Evolutionary conservation across 805 yeast species (phyloP), one percentile per base, ranked within the genome.

Genomic region (Wickerhamiella sorbophila): DNA sequence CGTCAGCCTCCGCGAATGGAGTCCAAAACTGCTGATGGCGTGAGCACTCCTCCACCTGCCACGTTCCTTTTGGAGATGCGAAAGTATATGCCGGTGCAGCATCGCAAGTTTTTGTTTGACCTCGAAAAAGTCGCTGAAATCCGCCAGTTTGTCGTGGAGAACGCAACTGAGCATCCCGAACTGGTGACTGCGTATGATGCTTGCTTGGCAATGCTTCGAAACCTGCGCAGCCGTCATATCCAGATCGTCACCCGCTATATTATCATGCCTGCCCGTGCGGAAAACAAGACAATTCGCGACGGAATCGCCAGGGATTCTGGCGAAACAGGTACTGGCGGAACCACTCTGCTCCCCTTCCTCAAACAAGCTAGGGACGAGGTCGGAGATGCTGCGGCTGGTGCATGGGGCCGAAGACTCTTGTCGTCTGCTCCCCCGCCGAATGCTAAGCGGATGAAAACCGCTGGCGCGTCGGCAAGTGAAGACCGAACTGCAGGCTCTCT

Each of bases 361-460:
- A 87, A 86, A 60, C 96, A 88, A 61, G 88, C 95, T 52, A 73
- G 96, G 59, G 96, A 87, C 62, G 96, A 87, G 58, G 87, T 95
- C 2, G 94, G 94, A 34, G 91, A 81, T 52, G 75, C 86, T 10
- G 95, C 95, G 18, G 95, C 94, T 20, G 88, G 95, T 43, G 71
- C 66, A 38, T 86, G 96, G 96, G 95, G 94, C 57, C 75, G 74
- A 55, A 70, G 88, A 47, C 42, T 65, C 29, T 52, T 65, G 33
- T 54, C 51, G 43, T 31, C 17, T 6, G n/a, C 15, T 9, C 18
- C 15, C 8, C 15, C 8, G 33, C 33, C 33, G 8, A 9, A 8
- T 12, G 15, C 33, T 6, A 31, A 16, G n/a, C 15, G 33, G 8
- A 15, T 16, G 18, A 31, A 24, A 12, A 12, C 12, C 12, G 10